phyloP scores from a whole-genome alignment of 257 asterid genomes.

The Solanum rostratum region DNA sequence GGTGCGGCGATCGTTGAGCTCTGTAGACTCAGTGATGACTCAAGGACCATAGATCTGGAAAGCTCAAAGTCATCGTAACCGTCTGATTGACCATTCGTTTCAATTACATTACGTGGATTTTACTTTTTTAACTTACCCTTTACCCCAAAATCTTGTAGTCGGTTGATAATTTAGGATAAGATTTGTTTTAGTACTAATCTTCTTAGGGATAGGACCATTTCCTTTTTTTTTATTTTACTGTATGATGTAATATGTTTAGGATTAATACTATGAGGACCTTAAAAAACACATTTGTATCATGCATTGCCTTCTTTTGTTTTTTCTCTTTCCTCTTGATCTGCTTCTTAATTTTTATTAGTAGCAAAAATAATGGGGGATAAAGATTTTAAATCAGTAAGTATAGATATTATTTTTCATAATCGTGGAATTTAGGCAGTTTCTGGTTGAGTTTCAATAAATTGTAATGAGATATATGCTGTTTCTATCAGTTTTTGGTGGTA shows the following conservation, averaged over 20 bases:
- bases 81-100: conserved; percentile 4
- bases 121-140: neutral
- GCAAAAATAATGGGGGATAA: neutral
- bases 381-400: neutral
- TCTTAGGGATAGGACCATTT: neutral
- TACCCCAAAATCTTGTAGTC: neutral
- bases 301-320: neutral
- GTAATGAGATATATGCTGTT: neutral
- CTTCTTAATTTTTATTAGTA: too few relatives aligned
- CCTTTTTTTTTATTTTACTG: neutral
- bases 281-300: neutral
- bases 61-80: conserved; percentile 9
- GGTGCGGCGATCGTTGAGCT: conserved; percentile 8
- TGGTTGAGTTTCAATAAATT: neutral
- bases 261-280: neutral
- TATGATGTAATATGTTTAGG: neutral
- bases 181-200: neutral
- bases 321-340: too few relatives aligned
- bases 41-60: conserved; percentile 18
- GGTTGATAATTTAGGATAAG: neutral
- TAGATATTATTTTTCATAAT: neutral
- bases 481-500: neutral
- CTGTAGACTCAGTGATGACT: conserved; percentile 1
- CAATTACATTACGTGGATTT: neutral
- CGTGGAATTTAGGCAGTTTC: neutral